Base-by-base conservation (phyloP, 2,329 filamentous ascomycete species). In the Phoma sp. region DNA sequence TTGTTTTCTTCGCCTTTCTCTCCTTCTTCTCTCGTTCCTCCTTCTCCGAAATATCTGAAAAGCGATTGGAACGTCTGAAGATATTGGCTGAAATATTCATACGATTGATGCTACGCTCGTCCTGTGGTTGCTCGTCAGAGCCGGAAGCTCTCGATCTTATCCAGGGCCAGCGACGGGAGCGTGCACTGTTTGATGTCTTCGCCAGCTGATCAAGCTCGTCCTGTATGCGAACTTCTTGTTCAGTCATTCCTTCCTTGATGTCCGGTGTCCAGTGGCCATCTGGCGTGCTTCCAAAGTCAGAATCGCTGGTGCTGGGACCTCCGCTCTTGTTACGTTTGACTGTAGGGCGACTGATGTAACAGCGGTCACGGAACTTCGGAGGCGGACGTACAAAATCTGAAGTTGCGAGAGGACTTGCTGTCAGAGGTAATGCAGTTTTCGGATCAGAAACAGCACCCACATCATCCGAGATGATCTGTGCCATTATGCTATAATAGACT, bases 121-220 rank as follows among this genome's bases (percentile, higher is more conserved):
- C 31, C 51, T 55, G 24, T 51, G 51, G 6, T 13, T 54, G 27
- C 19, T 55, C 47, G 29, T 29, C 52, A 6, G 52, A 55, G 1
- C 41, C 52, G 15, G 52, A 55, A 6, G 41, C 32, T 21, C 45
- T 55, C 6, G 52, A 50, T 10, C 25, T 51, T 6, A 37, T 54
- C 61, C 65, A 70, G 3, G 59, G 57, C 62, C 68, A 69, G 25
- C 67, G 65, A 6, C 60, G 59, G 9, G 58, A 43, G 9, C 61
- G 57, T 9, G 46, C 24, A 13, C 32, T 32, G 9, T 55, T 61
- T 3, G 59, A 54, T 3, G 47, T 52, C 40, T 63, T 59, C 19
- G 60, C 53, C 5, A 66, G 44, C 15, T 68, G 43, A 12, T 60
- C 51, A 8, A 69, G 57, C 19, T 67, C 61, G 24, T 49, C 51